Base-by-base conservation (phyloP, 495 filamentous ascomycete species). In the Trichocladium uniseriatum region DNA sequence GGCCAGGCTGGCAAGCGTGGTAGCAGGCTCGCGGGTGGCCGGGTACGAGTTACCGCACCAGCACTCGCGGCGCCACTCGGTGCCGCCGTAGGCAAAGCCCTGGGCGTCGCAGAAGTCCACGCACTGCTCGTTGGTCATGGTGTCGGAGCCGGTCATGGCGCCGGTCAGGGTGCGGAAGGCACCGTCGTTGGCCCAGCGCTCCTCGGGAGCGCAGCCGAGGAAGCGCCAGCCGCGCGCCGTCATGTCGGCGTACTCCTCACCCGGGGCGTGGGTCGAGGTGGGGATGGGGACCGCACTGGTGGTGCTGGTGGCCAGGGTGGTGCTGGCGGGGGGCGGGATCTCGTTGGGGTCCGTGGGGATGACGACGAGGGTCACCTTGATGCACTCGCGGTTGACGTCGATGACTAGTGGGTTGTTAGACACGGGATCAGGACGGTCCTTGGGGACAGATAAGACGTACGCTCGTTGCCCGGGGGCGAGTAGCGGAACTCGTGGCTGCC, bases 61-160 rank as follows among this genome's bases (percentile, higher is more conserved):
- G 62, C 81, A 84, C 61, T 89, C 79, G 39, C 74, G 76, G 40
- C 70, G 70, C 55, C 80, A 86, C 59, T 87, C 79, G 21, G 79
- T 65, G 45, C 83, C 83, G 54, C 74, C 76, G 60, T 73, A 80
- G 43, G 32, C 65, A 53, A 64, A 80, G 14, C 65, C 64, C 11
- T 54, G 54, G 18, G 29, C 52, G 31, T 52, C 63, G 69, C 79
- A 82, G 56, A 75, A 79, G 41, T 66, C 58, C 24, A 75, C 57
- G 64, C 81, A 85, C 43, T 62, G 69, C 58, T 73, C 68, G 24
- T 81, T 69, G 31, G 79, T 83, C 75, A 82, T 79, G 43, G 51
- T 50, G 57, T 74, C 61, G 45, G 67, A 56, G 28, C 62, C 57
- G 3, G 64, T 67, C 15, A 51, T 32, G 0, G 55, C 54, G 11